phyloP scores from a whole-genome alignment of 371 early-diverging fungal genomes.

The Lichtheimia ornata region DNA sequence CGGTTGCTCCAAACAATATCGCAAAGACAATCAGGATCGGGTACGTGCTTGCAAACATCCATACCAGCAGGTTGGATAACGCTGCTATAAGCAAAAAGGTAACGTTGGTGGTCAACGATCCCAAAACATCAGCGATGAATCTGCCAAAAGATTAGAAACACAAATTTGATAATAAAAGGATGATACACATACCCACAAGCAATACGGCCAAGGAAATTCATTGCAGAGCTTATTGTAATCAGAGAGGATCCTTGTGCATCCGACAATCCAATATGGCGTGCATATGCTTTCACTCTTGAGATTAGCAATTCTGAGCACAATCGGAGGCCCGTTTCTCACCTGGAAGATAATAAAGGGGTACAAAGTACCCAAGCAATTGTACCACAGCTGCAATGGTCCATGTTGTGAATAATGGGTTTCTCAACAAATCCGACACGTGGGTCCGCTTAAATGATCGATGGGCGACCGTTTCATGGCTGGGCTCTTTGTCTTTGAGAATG shows the following conservation, averaged over 20 bases:
- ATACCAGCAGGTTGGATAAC: conserved; percentile 39
- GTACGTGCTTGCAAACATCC: conserved; percentile 47
- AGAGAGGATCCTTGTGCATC: conserved; percentile 32
- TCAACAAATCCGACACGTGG: conserved; percentile 41
- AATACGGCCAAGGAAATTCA: conserved; percentile 64
- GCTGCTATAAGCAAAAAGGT: conserved; percentile 32
- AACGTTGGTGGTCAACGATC: conserved; percentile 43
- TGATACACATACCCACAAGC: conserved; percentile 25
- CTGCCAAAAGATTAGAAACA: conserved; percentile 5
- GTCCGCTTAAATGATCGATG: conserved; percentile 19
- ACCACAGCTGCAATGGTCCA: conserved; percentile 42
- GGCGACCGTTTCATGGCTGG: conserved; percentile 17
- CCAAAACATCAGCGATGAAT: conserved; percentile 43
- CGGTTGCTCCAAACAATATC: conserved; percentile 36
- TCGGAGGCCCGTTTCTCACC: conserved; percentile 27
- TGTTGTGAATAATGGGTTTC: conserved; percentile 44
- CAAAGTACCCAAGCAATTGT: conserved; percentile 53
- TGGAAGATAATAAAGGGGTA: conserved; percentile 63
- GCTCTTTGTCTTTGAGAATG: conserved; percentile 37
- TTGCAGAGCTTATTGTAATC: conserved; percentile 42
- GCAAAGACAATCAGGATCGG: conserved; percentile 31
- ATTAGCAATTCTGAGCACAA: conserved; percentile 18
- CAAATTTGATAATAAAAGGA: neutral
- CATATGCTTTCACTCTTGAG: conserved; percentile 18
- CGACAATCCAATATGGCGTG: conserved; percentile 31